Conservation (phyloP, 2,329 filamentous ascomycete species). For the Exophiala aquamarina region DNA sequence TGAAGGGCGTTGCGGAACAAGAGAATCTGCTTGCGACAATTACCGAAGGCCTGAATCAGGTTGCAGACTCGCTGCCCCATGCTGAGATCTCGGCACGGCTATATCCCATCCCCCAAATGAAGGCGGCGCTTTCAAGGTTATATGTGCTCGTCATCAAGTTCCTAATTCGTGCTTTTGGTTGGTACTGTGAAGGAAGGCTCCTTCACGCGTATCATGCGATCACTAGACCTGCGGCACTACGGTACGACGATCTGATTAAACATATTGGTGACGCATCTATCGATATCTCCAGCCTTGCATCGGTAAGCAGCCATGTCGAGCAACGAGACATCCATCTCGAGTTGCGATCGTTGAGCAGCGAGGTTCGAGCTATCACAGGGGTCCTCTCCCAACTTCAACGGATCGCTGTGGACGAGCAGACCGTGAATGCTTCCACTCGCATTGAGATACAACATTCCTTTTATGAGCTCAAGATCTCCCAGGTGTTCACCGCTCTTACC, state of each 20-base stretch:
- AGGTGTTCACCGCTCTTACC: background rate
- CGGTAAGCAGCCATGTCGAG: no score
- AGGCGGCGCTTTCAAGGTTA: constrained; percentile 17
- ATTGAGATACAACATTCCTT: background rate
- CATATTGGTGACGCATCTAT: constrained; percentile 16
- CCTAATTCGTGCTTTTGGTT: constrained; percentile 20
- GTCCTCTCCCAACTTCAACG: no score
- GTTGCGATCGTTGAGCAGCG: no score
- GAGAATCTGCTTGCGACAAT: constrained; percentile 19
- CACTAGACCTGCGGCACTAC: constrained; percentile 21
- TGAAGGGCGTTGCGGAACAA: constrained; percentile 24
- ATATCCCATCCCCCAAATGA: constrained; percentile 24
- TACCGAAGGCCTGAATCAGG: constrained; percentile 20
- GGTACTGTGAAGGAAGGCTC: constrained; percentile 22
- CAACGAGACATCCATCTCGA: no score
- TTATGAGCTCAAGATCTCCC: background rate
- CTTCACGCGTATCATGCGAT: constrained; percentile 19
- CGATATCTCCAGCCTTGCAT: background rate
- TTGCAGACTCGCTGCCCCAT: constrained; percentile 23
- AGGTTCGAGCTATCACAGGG: no score
- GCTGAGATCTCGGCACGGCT: constrained; percentile 15
- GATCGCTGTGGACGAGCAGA: no score
- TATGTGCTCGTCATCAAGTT: constrained; percentile 29
- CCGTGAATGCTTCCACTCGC: no score
- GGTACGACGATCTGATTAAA: constrained; percentile 20